Conservation (phyloP, 306 rosid species). For the Sesbania bispinosa region DNA sequence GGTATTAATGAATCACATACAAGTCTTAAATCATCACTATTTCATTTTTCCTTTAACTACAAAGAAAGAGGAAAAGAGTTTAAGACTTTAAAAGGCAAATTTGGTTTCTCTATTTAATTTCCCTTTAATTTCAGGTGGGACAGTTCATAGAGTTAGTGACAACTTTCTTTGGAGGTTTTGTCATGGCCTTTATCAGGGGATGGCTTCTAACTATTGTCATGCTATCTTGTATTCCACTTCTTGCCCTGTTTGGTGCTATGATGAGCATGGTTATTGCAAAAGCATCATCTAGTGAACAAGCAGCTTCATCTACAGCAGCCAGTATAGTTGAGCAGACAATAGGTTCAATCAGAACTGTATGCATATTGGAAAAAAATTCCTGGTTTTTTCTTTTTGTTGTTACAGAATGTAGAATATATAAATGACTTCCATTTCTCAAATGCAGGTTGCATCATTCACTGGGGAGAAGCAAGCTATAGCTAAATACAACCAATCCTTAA, state of each 20-base stretch:
- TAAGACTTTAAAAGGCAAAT: not conserved
- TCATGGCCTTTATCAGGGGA: constrained; percentile 56
- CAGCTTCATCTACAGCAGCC: constrained; percentile 64
- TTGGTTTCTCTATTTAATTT: not conserved
- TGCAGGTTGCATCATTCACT: constrained; percentile 79
- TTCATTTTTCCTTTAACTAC: not conserved
- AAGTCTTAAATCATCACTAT: not conserved
- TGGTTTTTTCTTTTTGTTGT: not conserved
- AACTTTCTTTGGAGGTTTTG: constrained; percentile 55
- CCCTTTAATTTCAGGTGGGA: constrained; percentile 50
- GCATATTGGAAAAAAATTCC: not conserved
- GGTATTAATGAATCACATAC: constrained; percentile 39
- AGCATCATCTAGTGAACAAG: constrained; percentile 50
- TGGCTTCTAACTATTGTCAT: constrained; percentile 70
- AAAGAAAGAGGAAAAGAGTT: not conserved
- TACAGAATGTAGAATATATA: not conserved
- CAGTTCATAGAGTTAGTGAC: constrained; percentile 50
- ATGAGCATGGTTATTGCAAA: constrained; percentile 34
- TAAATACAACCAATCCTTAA: constrained; percentile 47
- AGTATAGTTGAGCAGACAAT: constrained; percentile 64
- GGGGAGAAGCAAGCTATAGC: constrained; percentile 73
- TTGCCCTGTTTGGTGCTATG: constrained; percentile 44
- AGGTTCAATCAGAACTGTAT: constrained; percentile 69
- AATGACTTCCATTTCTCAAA: not conserved
- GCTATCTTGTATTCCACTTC: constrained; percentile 55